Evolutionary conservation across 352 stramenopile genomes (phyloP).

Genomic region (Pythium pectinolyticum): DNA sequence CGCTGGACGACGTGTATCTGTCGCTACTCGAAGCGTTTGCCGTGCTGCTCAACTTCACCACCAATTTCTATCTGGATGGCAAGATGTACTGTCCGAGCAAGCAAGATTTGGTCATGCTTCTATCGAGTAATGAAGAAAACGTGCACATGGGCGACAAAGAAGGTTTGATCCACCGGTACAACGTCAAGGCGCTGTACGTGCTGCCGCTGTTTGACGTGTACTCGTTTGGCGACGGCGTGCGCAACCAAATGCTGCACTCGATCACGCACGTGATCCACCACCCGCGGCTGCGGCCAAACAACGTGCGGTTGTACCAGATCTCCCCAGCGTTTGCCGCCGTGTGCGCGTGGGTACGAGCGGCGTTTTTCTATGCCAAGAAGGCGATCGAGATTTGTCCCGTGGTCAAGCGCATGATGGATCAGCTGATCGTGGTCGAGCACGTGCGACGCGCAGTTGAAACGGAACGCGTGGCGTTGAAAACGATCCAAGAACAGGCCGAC

Average conservation of each 20-base stretch:
- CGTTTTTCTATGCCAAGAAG: slow-evolving; percentile 67
- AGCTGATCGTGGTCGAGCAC: slow-evolving; percentile 57
- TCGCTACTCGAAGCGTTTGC: slow-evolving; percentile 70
- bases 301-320: slow-evolving; percentile 56
- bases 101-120: slow-evolving; percentile 63
- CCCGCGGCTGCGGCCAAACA: slow-evolving; percentile 60
- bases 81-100: slow-evolving; percentile 43
- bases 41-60: slow-evolving; percentile 70
- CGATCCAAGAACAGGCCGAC: slow-evolving; percentile 26
- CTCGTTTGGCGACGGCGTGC: slow-evolving; percentile 71
- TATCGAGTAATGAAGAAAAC: slow-evolving; percentile 81
- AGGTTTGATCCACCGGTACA: slow-evolving; percentile 76
- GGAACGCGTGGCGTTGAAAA: slow-evolving; percentile 30
- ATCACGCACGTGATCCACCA: slow-evolving; percentile 77
- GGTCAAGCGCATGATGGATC: slow-evolving; percentile 50
- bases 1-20: slow-evolving; percentile 58
- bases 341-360: slow-evolving; percentile 71
- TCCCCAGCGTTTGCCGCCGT: slow-evolving; percentile 64
- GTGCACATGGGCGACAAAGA: slow-evolving; percentile 77
- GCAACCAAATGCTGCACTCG: slow-evolving; percentile 52
- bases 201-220: slow-evolving; percentile 81
- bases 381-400: slow-evolving; percentile 68
- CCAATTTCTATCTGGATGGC: slow-evolving; percentile 56
- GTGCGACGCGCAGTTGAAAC: slow-evolving; percentile 30
- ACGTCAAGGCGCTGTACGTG: slow-evolving; percentile 76